A percentile compares a stretch with the other conserved stretches of the same genome.
Evolutionary conservation across 495 filamentous ascomycete species (phyloP).

Genomic region (Hypoxylon rickii): DNA sequence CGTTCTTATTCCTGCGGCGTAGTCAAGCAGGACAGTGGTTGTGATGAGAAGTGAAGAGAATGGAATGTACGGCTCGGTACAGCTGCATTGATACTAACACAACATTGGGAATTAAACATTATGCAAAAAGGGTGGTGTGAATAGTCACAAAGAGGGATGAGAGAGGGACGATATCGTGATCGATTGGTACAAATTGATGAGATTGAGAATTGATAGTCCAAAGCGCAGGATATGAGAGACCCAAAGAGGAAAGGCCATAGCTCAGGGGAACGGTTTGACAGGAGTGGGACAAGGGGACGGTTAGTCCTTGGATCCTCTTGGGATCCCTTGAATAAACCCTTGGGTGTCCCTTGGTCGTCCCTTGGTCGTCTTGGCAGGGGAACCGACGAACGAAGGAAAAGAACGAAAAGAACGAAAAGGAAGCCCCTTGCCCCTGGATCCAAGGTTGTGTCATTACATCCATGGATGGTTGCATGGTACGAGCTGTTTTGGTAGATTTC

Average conservation of each 20-base stretch:
- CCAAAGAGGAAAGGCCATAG: conserved; percentile 10
- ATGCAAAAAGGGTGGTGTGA: conserved; percentile 13
- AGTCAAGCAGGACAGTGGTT: conserved; percentile 10
- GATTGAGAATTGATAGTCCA: conserved; percentile 23
- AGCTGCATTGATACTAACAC: conserved; percentile 25
- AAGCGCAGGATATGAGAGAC: conserved; percentile 5
- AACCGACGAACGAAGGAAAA: too few relatives aligned
- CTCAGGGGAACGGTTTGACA: conserved; percentile 27
- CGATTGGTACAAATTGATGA: background rate
- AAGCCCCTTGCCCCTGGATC: conserved; percentile 6
- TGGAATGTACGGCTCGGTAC: too few relatives aligned
- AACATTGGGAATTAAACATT: conserved; percentile 20
- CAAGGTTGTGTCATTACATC: conserved; percentile 10
- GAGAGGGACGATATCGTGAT: conserved; percentile 3
- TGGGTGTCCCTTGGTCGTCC: too few relatives aligned
- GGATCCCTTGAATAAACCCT: too few relatives aligned
- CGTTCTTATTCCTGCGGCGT: conserved; percentile 15
- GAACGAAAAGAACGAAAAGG: too few relatives aligned
- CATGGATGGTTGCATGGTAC: background rate
- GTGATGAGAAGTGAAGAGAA: conserved; percentile 4
- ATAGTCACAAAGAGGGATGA: background rate
- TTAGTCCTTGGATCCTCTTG: conserved; percentile 10
- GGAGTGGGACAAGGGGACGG: conserved; percentile 2
- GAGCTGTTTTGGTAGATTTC: background rate
- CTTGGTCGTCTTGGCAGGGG: conserved; percentile 27